phyloP scores from a whole-genome alignment of 129 eudicot species.

The Flaveria robusta region DNA sequence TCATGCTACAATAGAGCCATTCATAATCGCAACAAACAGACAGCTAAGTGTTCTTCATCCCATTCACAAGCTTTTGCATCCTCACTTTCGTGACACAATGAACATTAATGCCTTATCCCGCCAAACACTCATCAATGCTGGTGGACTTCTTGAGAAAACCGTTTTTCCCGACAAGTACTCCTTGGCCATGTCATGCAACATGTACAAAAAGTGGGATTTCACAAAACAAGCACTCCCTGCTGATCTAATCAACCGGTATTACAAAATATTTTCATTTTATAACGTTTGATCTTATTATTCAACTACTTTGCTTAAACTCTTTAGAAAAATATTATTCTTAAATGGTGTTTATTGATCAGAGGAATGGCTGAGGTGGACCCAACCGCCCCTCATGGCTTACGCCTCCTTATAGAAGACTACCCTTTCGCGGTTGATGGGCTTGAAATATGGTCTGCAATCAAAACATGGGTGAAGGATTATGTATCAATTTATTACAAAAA shows the following conservation, averaged over 20 bases:
- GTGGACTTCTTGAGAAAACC: constrained; percentile 74
- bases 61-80: constrained; percentile 80
- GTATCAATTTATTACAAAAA: constrained; percentile 55
- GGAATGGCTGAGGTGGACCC: constrained; percentile 75
- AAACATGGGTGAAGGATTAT: constrained; percentile 69
- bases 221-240: constrained; percentile 78
- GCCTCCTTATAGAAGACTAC: constrained; percentile 72
- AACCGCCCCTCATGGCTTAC: constrained; percentile 53
- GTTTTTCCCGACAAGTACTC: constrained; percentile 66
- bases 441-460: constrained; percentile 78
- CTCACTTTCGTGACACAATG: constrained; percentile 88
- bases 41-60: constrained; percentile 84
- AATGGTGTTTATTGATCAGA: constrained; percentile 36
- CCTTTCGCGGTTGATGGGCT: constrained; percentile 88
- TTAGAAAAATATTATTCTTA: not conserved
- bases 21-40: constrained; percentile 78
- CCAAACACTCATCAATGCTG: constrained; percentile 70
- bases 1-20: constrained; percentile 84
- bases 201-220: constrained; percentile 71
- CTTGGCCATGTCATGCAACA: constrained; percentile 49
- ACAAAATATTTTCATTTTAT: not conserved
- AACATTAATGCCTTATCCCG: constrained; percentile 73
- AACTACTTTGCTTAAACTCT: not conserved
- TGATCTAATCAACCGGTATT: constrained; percentile 73
- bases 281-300: not conserved